Evolutionary conservation across 257 asterid genomes (phyloP), one percentile per base, ranked within the genome.

Genomic region (Lavandula angustifolia): DNA sequence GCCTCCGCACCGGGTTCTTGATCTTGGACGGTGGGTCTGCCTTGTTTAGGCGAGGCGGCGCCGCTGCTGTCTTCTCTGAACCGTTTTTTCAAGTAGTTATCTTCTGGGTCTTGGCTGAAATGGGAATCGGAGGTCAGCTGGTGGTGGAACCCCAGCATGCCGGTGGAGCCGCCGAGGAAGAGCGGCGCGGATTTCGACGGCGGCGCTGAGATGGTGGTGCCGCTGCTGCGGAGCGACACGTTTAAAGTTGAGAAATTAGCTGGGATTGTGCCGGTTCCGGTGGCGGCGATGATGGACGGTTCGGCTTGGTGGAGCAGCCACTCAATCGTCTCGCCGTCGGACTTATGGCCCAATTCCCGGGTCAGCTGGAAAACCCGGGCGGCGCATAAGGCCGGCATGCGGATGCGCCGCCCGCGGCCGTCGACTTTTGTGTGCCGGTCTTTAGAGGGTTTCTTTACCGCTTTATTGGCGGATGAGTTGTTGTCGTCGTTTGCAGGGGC

Each of bases 201-300:
- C 12, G 92, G 89, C 13, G 87, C 86, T 6, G 89, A 84, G 49
- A 79, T 77, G 12, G 95, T 82, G 52, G 85, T 82, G 56, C 88
- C 88, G 68, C 88, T 70, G 70, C 89, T 76, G 48, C 95, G 87
- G 0, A 82, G 59, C 2, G 95, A 82, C 4, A 81, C 81, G 50
- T 76, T 87, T 69, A 87, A 89, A 7, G 92, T 81, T 6, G 95
- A 87, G 70, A 84, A 84, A 63, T 87, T 83, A 12, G 88, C 88
- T 1, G 88, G 88, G 67, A 83, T 78, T 2, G 88, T 80, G 53
- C 88, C 88, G 10, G 88, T 80, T 32, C 88, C 85, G 4, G 88
- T 83, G 63, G 86, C 84, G 34, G 85, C 82, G 17, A 83, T 65
- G 12, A 83, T 80, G 0, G 85, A 72, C 8, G 84, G 84, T 41